A percentile compares a stretch with the other conserved stretches of the same genome.
Conservation (phyloP, 768 basidiomycete genomes). For the Pleurotus tuoliensis region DNA sequence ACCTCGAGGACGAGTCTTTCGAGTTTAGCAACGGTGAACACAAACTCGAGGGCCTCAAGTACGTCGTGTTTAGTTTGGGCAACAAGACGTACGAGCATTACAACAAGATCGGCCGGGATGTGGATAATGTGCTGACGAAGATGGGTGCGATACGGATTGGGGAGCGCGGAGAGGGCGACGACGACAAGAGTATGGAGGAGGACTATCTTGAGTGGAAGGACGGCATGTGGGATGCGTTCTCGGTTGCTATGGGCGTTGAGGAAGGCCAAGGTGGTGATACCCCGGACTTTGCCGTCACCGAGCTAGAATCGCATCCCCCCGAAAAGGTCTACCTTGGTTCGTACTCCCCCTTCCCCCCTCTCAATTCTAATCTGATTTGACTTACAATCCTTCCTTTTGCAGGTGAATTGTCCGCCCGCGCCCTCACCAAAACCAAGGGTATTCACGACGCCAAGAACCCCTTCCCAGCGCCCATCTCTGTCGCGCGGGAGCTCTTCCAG, state of each 20-base stretch:
- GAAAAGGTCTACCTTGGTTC: constrained; percentile 93
- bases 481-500: constrained; percentile 82
- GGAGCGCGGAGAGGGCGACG: constrained; percentile 92
- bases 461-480: constrained; percentile 77
- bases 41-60: constrained; percentile 81
- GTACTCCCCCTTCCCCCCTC: constrained; percentile 16
- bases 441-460: constrained; percentile 99
- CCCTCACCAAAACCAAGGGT: constrained; percentile 88
- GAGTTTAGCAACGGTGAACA: constrained; percentile 80
- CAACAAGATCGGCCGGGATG: constrained; percentile 79
- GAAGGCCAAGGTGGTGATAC: constrained; percentile 96
- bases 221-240: constrained; percentile 90
- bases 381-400: not conserved
- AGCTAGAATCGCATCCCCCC: constrained; percentile 65
- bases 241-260: constrained; percentile 81
- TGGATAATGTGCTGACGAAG: constrained; percentile 69
- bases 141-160: constrained; percentile 87
- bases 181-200: constrained; percentile 99
- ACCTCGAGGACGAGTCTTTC: constrained; percentile 81
- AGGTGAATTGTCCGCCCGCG: constrained; percentile 96
- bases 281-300: constrained; percentile 89
- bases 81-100: constrained; percentile 96
- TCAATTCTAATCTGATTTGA: not conserved
- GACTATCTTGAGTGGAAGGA: constrained; percentile 99
- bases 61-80: constrained; percentile 91